Conservation (phyloP, 371 early-diverging fungal species). For the Gilbertella persicaria region DNA sequence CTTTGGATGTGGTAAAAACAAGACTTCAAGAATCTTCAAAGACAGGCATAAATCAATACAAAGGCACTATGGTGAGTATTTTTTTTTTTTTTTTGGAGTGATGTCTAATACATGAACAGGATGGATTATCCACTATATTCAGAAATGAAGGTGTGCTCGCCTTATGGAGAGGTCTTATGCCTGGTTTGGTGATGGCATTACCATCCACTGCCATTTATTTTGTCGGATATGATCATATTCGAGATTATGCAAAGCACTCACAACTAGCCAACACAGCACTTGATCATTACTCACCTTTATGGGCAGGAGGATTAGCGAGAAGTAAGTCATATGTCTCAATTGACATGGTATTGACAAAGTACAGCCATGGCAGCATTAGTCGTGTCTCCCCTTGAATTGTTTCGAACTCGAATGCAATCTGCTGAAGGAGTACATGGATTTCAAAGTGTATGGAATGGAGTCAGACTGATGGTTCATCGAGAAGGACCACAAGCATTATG, state of each 20-base stretch:
- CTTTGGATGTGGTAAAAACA: constrained; percentile 94
- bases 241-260: constrained; percentile 47
- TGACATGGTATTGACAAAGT: background rate
- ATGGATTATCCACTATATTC: constrained; percentile 80
- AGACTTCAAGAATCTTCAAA: constrained; percentile 79
- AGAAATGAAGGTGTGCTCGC: constrained; percentile 78
- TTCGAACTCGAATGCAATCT: constrained; percentile 91
- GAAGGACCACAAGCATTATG: constrained; percentile 79
- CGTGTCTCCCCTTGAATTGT: constrained; percentile 90
- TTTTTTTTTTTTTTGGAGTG: background rate
- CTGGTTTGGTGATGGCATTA: constrained; percentile 86
- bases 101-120: constrained; percentile 39
- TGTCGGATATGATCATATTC: constrained; percentile 90
- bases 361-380: constrained; percentile 75
- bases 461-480: constrained; percentile 60
- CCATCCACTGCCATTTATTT: constrained; percentile 95
- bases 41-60: constrained; percentile 18
- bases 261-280: constrained; percentile 29
- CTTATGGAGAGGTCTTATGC: constrained; percentile 90
- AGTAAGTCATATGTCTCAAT: constrained; percentile 42
- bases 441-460: constrained; percentile 60
- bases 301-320: constrained; percentile 85
- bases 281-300: constrained; percentile 62
- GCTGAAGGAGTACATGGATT: constrained; percentile 55
- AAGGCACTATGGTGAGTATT: constrained; percentile 36